phyloP scores from a whole-genome alignment of 257 asterid species.

The Plantago elongata region DNA sequence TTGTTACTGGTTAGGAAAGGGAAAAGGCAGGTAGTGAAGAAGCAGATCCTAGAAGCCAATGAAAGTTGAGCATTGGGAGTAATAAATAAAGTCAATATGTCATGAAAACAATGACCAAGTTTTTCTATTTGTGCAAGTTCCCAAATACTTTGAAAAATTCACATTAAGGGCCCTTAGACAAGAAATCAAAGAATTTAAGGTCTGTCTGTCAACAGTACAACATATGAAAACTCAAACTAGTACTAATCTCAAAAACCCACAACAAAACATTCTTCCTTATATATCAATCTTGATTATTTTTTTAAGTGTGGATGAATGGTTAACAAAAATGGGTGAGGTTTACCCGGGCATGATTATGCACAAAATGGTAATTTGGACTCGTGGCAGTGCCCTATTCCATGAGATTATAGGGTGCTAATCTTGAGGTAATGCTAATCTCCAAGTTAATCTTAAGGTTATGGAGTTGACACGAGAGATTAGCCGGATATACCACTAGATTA shows the following conservation, averaged over 20 bases:
- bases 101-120: constrained; percentile 33
- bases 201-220: not conserved
- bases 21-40: constrained; percentile 10
- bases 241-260: constrained; percentile 3
- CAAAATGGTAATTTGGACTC: constrained; percentile 13
- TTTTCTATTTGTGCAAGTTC: constrained; percentile 35
- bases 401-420: constrained; percentile 10
- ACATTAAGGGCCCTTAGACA: not conserved
- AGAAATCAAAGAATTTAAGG: not conserved
- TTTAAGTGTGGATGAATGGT: constrained; percentile 5
- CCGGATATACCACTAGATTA: not conserved
- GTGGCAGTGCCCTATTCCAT: constrained; percentile 31
- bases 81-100: constrained; percentile 28
- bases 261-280: constrained; percentile 13
- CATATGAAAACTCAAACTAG: constrained; percentile 2
- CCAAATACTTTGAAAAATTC: constrained; percentile 21
- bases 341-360: constrained; percentile 13
- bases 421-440: constrained; percentile 19
- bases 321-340: constrained; percentile 21
- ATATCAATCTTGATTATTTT: not conserved
- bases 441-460: constrained; percentile 19
- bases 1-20: constrained; percentile 2
- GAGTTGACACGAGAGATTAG: constrained; percentile 18
- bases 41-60: constrained; percentile 61
- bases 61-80: constrained; percentile 45